These are phyloP conservation scores for Penicillium aurantiogriseum DNA, from an alignment of 2,329 filamentous ascomycete genomes.

Conservation along the genomic window DNA sequence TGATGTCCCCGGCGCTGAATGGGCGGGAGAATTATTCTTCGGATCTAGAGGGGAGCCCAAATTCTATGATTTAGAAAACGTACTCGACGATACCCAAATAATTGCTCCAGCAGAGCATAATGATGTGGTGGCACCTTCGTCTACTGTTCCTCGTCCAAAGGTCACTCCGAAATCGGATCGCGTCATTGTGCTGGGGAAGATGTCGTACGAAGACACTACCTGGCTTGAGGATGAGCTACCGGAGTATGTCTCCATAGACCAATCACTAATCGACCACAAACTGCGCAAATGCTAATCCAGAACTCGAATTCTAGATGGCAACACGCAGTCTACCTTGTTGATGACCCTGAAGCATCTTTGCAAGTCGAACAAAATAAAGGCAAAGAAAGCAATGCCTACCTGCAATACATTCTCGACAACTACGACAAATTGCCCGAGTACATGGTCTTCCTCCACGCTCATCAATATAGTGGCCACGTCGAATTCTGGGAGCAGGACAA, in stretches of 20 bases:
- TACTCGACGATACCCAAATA: neutral
- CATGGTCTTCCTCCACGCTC: constrained; percentile 56
- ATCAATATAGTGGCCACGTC: constrained; percentile 52
- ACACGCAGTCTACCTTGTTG: constrained; percentile 43
- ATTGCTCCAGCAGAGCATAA: neutral
- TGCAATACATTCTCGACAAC: constrained; percentile 48
- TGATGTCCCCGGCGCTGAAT: constrained; percentile 14
- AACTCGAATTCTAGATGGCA: constrained; percentile 38
- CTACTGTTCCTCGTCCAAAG: constrained; percentile 14
- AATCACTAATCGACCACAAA: neutral
- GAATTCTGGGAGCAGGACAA: constrained; percentile 55
- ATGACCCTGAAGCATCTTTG: constrained; percentile 29
- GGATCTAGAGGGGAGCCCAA: neutral
- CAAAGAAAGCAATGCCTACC: constrained; percentile 45
- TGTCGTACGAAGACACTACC: constrained; percentile 42
- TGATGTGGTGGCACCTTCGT: neutral
- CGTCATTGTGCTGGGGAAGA: constrained; percentile 42
- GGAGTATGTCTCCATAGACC: constrained; percentile 33
- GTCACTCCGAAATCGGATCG: constrained; percentile 30
- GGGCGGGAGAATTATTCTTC: constrained; percentile 2
- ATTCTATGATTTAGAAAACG: neutral
- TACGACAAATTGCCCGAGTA: constrained; percentile 51
- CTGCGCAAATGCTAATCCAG: neutral
- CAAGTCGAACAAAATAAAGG: constrained; percentile 40
- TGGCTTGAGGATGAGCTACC: constrained; percentile 47